Percentiles rank a stretch among this genome's conserved stretches.
Conservation (phyloP, 257 asterid genomes). For the Solanum microdontum region DNA sequence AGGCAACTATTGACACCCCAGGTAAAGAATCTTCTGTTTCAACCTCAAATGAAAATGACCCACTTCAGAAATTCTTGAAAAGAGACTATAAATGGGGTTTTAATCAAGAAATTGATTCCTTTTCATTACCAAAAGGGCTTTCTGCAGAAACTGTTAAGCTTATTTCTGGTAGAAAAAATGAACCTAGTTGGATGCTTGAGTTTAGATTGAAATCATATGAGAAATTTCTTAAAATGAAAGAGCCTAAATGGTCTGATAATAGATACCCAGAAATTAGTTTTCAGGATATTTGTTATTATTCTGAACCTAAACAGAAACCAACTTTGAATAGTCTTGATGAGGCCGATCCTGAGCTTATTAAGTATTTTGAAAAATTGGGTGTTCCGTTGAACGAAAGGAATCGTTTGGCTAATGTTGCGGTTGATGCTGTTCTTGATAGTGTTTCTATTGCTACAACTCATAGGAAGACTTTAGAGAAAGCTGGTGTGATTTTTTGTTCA, state of each 20-base stretch:
- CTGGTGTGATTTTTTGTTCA: constrained; percentile 95
- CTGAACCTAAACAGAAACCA: constrained; percentile 86
- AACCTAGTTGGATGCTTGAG: constrained; percentile 89
- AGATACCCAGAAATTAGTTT: constrained; percentile 63
- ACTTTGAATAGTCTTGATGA: constrained; percentile 79
- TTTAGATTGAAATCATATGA: constrained; percentile 62
- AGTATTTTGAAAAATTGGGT: constrained; percentile 78
- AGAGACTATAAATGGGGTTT: constrained; percentile 91
- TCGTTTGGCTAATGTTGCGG: constrained; percentile 89
- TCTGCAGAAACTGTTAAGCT: constrained; percentile 69
- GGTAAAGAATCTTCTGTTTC: constrained; percentile 28
- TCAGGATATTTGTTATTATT: constrained; percentile 68
- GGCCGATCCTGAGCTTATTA: constrained; percentile 78
- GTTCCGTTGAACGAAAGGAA: constrained; percentile 78
- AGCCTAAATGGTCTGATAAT: constrained; percentile 90
- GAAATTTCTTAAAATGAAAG: constrained; percentile 56
- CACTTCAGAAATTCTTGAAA: constrained; percentile 61
- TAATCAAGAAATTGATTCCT: constrained; percentile 68
- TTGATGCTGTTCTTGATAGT: constrained; percentile 90
- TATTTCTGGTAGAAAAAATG: constrained; percentile 56
- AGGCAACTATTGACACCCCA: constrained; percentile 42
- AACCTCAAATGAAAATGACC: constrained; percentile 39
- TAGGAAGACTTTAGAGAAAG: constrained; percentile 61
- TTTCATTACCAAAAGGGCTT: constrained; percentile 75
- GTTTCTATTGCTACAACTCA: constrained; percentile 91